A percentile compares a stretch with the other conserved stretches of the same genome.
Conservation (phyloP, 2,329 filamentous ascomycete genomes). For the Trichophyton simii region DNA sequence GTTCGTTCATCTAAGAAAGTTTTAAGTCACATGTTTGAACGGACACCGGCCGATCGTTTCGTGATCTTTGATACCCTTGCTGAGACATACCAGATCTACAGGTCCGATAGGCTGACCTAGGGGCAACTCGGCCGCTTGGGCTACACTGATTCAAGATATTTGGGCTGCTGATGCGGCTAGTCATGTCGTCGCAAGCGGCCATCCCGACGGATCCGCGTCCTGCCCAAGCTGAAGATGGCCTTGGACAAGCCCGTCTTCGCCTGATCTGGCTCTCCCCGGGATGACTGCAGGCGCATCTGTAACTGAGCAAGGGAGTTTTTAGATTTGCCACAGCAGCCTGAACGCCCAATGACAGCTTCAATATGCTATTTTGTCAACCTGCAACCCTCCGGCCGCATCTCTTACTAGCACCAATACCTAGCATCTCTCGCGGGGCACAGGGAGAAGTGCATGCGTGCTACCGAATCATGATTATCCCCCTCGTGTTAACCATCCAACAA, state of each 20-base stretch:
- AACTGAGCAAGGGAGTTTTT: background rate
- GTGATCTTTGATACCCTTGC: background rate
- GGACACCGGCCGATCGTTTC: conserved; percentile 3
- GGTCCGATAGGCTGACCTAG: background rate
- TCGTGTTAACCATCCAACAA: background rate
- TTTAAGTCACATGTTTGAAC: conserved; percentile 2
- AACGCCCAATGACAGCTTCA: background rate
- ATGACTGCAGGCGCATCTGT: background rate
- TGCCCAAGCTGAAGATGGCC: background rate
- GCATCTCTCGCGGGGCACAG: background rate
- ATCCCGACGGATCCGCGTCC: background rate
- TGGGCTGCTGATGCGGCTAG: background rate
- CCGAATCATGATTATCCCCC: background rate
- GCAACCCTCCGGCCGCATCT: background rate
- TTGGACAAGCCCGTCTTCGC: background rate
- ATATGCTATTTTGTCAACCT: background rate
- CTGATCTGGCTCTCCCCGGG: background rate
- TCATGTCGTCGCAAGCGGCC: background rate
- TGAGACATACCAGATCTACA: background rate
- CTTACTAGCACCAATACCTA: too few species aligned
- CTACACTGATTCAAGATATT: background rate
- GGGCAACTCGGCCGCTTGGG: background rate
- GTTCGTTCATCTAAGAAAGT: background rate
- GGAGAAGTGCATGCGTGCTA: background rate
- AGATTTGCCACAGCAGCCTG: background rate